Evolutionary conservation across 805 yeast species (phyloP).

Genomic region (Nakazawaea sp.): DNA sequence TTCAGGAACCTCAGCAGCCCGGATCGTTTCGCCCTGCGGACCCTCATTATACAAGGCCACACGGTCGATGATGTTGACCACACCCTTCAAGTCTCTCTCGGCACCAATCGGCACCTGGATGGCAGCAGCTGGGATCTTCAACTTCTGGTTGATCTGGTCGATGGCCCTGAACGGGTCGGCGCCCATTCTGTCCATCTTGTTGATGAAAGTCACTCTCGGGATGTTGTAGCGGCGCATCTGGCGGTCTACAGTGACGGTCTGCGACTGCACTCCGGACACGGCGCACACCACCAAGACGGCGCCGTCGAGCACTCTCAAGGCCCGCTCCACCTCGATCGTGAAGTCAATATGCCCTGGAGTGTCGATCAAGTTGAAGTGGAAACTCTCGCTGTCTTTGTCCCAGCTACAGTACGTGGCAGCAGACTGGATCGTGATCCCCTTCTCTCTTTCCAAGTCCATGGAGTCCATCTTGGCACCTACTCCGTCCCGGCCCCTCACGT

Average conservation of each 20-base stretch:
- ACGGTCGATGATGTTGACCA: constrained; percentile 84
- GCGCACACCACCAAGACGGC: constrained; percentile 98
- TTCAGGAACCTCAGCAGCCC: constrained; percentile 62
- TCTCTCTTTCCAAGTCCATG: constrained; percentile 97
- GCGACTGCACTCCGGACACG: constrained; percentile 96
- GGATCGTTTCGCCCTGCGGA: constrained; percentile 75
- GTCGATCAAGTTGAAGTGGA: constrained; percentile 91
- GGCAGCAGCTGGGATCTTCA: constrained; percentile 94
- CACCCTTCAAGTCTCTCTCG: constrained; percentile 80
- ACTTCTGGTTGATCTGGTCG: constrained; percentile 80
- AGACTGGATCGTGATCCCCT: constrained; percentile 97
- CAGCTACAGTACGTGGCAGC: constrained; percentile 98
- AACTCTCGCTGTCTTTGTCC: constrained; percentile 64
- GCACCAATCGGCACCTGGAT: constrained; percentile 97
- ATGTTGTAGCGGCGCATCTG: constrained; percentile 98
- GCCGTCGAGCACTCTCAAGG: constrained; percentile 96
- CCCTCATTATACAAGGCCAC: constrained; percentile 89
- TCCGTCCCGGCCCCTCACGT: constrained; percentile 92
- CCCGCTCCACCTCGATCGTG: constrained; percentile 98
- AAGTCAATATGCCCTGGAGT: constrained; percentile 99
- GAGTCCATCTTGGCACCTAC: constrained; percentile 99
- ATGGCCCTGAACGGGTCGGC: constrained; percentile 95
- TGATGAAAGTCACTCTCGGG: constrained; percentile 92
- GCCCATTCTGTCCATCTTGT: constrained; percentile 99
- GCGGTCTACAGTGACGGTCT: constrained; percentile 97